Evolutionary conservation across 2,329 filamentous ascomycete species (phyloP).

Genomic region (Botrytis porri): DNA sequence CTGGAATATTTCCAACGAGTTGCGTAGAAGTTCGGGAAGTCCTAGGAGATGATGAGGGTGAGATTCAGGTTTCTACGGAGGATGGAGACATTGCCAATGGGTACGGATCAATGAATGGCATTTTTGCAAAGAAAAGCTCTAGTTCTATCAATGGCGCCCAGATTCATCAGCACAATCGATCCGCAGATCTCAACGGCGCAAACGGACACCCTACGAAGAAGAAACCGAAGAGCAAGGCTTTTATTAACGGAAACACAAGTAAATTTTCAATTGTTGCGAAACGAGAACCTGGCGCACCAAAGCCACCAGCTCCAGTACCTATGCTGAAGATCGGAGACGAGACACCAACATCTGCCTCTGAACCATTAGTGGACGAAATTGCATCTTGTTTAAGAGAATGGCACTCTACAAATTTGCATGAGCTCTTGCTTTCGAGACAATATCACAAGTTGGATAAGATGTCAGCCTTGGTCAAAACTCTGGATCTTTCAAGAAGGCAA

Average conservation of each 20-base stretch:
- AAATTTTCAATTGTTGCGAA: conserved; percentile 47
- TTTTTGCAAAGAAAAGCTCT: conserved; percentile 7
- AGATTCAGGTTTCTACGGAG: conserved; percentile 34
- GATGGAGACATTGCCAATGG: conserved; percentile 18
- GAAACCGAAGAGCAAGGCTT: conserved; percentile 25
- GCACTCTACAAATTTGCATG: conserved; percentile 96
- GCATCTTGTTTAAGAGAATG: conserved; percentile 95
- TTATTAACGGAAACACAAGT: conserved; percentile 30
- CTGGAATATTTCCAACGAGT: conserved; percentile 93
- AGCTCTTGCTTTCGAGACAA: conserved; percentile 77
- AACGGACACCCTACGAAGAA: conserved; percentile 13
- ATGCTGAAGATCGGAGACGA: conserved; percentile 98
- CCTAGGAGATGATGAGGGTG: conserved; percentile 68
- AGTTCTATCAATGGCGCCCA: background rate
- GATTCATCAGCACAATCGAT: background rate
- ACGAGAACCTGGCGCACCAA: conserved; percentile 65
- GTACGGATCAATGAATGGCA: conserved; percentile 22
- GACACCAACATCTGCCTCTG: conserved; percentile 81
- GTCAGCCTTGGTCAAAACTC: conserved; percentile 72
- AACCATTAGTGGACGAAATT: conserved; percentile 95
- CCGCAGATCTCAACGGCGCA: conserved; percentile 11
- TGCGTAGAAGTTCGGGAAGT: conserved; percentile 95
- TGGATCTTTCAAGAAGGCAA: conserved; percentile 83
- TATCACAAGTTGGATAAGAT: conserved; percentile 81
- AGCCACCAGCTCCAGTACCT: conserved; percentile 87